Conservation (phyloP, 2,329 filamentous ascomycete species). For the Coccinonectria pachysandricola region DNA sequence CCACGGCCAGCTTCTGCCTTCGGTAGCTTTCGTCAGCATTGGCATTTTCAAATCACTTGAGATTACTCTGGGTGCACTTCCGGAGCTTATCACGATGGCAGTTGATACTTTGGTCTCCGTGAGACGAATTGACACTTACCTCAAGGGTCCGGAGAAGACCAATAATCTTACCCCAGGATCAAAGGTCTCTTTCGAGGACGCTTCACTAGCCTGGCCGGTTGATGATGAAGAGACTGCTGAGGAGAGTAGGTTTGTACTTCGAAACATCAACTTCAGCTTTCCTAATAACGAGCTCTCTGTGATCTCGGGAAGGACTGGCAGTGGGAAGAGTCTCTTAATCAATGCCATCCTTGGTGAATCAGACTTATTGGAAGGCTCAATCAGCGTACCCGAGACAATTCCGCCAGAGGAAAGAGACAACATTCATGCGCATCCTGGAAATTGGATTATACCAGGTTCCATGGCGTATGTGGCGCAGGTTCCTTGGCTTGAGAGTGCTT, state of each 20-base stretch:
- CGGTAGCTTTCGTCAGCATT: constrained; percentile 70
- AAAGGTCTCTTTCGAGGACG: constrained; percentile 54
- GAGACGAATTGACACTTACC: constrained; percentile 60
- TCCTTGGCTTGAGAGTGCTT: constrained; percentile 78
- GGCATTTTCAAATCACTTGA: constrained; percentile 67
- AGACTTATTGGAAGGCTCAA: constrained; percentile 53
- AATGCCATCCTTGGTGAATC: constrained; percentile 66
- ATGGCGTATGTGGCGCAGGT: constrained; percentile 71
- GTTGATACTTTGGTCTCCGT: constrained; percentile 67
- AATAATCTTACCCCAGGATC: constrained; percentile 43
- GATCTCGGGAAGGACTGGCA: constrained; percentile 67
- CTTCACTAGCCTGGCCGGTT: constrained; percentile 64
- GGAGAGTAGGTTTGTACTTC: constrained; percentile 53
- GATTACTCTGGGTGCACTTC: constrained; percentile 57
- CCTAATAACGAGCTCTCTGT: constrained; percentile 60
- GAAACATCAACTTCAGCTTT: constrained; percentile 55
- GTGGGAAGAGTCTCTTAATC: constrained; percentile 67
- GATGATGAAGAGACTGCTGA: constrained; percentile 48
- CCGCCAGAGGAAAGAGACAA: constrained; percentile 47
- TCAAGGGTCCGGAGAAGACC: constrained; percentile 55
- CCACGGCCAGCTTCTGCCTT: constrained; percentile 54
- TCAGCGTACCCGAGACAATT: constrained; percentile 45
- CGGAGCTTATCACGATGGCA: constrained; percentile 59
- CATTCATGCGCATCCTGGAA: constrained; percentile 45
- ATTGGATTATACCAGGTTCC: constrained; percentile 61